Conservation (phyloP, 805 yeast genomes). For the Lachancea meyersii region DNA sequence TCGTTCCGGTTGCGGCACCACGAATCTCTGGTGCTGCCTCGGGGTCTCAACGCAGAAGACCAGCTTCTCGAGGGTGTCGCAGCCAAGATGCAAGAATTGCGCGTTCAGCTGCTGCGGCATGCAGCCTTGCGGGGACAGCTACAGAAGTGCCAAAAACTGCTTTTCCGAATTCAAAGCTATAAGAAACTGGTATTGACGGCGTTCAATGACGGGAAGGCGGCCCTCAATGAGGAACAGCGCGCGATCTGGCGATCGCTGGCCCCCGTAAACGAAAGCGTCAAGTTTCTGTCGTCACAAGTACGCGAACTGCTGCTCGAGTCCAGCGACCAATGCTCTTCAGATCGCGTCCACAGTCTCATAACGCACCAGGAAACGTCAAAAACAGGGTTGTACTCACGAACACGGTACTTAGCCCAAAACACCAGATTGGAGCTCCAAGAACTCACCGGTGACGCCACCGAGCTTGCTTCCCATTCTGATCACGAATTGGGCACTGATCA, state of each 20-base stretch:
- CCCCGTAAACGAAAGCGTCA: conserved; percentile 28
- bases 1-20: conserved; percentile 67
- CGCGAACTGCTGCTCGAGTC: conserved; percentile 23
- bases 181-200: conserved; percentile 13
- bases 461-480: background rate
- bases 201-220: background rate
- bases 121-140: conserved; percentile 16
- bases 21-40: conserved; percentile 37
- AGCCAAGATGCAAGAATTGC: conserved; percentile 20
- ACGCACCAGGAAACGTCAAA: conserved; percentile 2
- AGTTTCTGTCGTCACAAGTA: conserved; percentile 21
- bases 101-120: conserved; percentile 17
- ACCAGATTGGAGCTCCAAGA: conserved; percentile 1
- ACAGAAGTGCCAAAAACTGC: conserved; percentile 12
- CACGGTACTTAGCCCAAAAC: conserved; percentile 6
- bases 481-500: background rate
- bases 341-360: conserved; percentile 12
- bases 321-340: conserved; percentile 25
- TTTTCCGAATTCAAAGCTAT: conserved; percentile 20
- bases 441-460: background rate
- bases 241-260: conserved; percentile 18
- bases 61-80: conserved; percentile 14
- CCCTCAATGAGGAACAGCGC: conserved; percentile 8
- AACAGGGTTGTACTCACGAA: conserved; percentile 6
- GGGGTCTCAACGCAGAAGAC: conserved; percentile 5